Conservation (phyloP, 1,284 basidiomycete genomes). For the Gomphus bonarii region DNA sequence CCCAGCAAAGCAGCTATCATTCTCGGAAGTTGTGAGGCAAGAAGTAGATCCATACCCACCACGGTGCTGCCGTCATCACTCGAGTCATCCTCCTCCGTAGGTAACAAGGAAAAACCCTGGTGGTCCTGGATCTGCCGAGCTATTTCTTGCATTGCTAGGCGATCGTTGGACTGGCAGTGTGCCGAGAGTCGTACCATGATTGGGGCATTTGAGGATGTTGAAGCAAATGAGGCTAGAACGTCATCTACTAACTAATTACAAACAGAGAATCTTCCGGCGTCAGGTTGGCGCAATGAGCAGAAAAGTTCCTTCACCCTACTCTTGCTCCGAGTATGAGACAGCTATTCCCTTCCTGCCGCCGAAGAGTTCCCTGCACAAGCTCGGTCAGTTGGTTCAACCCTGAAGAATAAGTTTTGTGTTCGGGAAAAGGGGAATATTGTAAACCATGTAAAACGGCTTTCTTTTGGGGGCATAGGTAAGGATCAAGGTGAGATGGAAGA, state of each 20-base stretch:
- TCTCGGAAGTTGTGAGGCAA: slow-evolving; percentile 70
- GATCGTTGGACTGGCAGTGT: slow-evolving; percentile 74
- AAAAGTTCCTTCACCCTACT: slow-evolving; percentile 45
- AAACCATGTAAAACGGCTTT: too few species aligned
- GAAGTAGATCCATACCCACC: slow-evolving; percentile 34
- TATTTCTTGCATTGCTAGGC: slow-evolving; percentile 87
- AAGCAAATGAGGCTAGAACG: slow-evolving; percentile 20
- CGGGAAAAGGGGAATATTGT: too few species aligned
- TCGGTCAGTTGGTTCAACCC: slow-evolving; percentile 46
- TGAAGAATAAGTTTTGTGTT: too few species aligned
- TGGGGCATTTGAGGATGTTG: slow-evolving; percentile 19
- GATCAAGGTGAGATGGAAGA: too few species aligned
- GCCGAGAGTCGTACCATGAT: slow-evolving; percentile 81
- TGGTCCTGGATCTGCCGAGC: slow-evolving; percentile 70
- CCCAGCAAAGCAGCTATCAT: slow-evolving; percentile 72
- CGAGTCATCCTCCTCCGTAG: slow-evolving; percentile 28
- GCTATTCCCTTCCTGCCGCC: slow-evolving; percentile 82
- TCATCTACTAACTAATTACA: slow-evolving; percentile 43
- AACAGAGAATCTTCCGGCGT: slow-evolving; percentile 4
- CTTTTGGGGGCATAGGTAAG: too few species aligned
- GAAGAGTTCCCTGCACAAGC: slow-evolving; percentile 62
- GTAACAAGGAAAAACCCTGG: slow-evolving; percentile 38
- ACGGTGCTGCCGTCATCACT: slow-evolving; percentile 21
- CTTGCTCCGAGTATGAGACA: slow-evolving; percentile 74
- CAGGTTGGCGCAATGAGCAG: background rate